phyloP scores from a whole-genome alignment of 345 rosid genomes.

The Rhodomyrtus tomentosa region DNA sequence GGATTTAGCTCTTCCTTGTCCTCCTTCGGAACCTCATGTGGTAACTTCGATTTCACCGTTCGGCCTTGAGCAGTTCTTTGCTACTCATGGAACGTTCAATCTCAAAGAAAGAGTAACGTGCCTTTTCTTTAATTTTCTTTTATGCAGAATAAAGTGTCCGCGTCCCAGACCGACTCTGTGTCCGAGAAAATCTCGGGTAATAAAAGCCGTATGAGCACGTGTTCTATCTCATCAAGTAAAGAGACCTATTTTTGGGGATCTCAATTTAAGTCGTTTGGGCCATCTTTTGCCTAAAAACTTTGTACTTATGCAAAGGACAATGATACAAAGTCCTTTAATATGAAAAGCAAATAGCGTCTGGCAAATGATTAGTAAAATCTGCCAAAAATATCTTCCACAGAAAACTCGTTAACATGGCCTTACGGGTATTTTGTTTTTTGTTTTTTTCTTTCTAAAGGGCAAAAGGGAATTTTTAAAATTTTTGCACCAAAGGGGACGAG shows the following conservation, averaged over 20 bases:
- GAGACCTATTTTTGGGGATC: neutral
- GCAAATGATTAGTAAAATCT: too few relatives aligned
- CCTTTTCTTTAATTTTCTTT: neutral
- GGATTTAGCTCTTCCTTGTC: constrained; percentile 19
- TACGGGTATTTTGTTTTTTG: too few relatives aligned
- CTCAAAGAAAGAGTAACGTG: neutral
- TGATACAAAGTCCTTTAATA: too few relatives aligned
- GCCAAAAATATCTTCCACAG: too few relatives aligned
- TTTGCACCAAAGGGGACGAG: too few relatives aligned
- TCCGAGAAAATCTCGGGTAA: neutral
- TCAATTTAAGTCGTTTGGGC: too few relatives aligned
- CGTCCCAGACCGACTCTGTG: neutral
- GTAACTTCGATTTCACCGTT: neutral
- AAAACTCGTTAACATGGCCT: too few relatives aligned
- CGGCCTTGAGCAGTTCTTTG: neutral
- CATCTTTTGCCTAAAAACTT: too few relatives aligned
- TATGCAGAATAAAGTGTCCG: neutral
- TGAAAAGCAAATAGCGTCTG: too few relatives aligned
- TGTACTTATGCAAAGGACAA: too few relatives aligned
- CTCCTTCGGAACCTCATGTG: neutral
- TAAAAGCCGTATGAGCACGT: neutral
- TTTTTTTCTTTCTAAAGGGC: too few relatives aligned
- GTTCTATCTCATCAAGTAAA: neutral
- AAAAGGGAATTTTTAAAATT: too few relatives aligned
- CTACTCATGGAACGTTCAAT: neutral